These are phyloP conservation scores for Polymyxa betae DNA, from an alignment of 208 protist genomes.

Conservation along the genomic window DNA sequence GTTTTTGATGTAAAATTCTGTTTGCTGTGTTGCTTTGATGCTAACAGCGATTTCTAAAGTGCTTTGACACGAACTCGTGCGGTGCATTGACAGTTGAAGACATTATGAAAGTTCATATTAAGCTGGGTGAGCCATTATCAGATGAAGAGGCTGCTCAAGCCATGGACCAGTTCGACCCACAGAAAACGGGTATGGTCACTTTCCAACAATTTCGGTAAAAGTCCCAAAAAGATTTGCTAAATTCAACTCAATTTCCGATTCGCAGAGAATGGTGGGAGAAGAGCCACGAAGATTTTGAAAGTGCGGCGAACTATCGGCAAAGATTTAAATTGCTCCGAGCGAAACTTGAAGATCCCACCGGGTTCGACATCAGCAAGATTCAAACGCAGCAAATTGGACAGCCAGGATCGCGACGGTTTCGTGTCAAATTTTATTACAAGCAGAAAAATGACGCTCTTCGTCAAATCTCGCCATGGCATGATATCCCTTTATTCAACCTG, in stretches of 20 bases:
- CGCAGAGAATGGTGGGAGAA: constrained; percentile 51
- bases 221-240: not conserved
- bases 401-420: constrained; percentile 42
- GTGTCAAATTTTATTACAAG: constrained; percentile 61
- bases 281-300: constrained; percentile 8
- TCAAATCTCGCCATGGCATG: constrained; percentile 66
- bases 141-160: constrained; percentile 47
- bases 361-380: constrained; percentile 58
- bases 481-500: constrained; percentile 62
- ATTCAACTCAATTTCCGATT: not conserved
- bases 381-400: constrained; percentile 19
- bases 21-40: not conserved
- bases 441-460: constrained; percentile 56
- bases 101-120: not conserved
- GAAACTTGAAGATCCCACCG: constrained; percentile 42
- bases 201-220: constrained; percentile 28
- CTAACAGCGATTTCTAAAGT: not conserved
- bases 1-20: not conserved
- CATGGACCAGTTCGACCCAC: not conserved
- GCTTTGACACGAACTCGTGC: not conserved
- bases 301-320: constrained; percentile 48
- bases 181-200: not conserved
- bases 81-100: constrained; percentile 31
- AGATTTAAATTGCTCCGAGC: constrained; percentile 50
- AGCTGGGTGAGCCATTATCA: constrained; percentile 60